Evolutionary conservation across 345 rosid genomes (phyloP).

Genomic region (Citrus australasica): DNA sequence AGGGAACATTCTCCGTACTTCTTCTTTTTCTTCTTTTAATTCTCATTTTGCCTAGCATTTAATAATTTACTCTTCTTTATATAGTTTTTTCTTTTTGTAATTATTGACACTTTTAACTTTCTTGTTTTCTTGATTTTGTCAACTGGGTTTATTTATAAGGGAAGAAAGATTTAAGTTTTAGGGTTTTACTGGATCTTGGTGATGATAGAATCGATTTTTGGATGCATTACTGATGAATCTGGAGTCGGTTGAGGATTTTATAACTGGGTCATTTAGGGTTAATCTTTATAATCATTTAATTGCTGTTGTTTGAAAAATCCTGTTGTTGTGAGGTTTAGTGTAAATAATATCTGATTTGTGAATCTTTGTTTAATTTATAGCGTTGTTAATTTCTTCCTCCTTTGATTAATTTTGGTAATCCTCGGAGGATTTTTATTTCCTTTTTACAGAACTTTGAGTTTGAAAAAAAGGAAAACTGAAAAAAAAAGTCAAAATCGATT

Average conservation of each 20-base stretch:
- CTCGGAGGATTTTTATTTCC: constrained; percentile 38
- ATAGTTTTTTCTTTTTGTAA: neutral
- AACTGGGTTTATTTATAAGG: constrained; percentile 6
- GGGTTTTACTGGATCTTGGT: neutral
- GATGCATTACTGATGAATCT: constrained; percentile 39
- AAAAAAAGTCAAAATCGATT: constrained; percentile 13
- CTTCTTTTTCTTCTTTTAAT: constrained; percentile 62
- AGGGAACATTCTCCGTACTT: constrained; percentile 62
- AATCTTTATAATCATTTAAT: neutral
- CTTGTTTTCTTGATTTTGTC: constrained; percentile 18
- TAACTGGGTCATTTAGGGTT: neutral
- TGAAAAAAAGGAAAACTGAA: neutral
- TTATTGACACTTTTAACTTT: neutral
- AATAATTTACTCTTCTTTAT: neutral
- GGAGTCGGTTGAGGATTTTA: constrained; percentile 29
- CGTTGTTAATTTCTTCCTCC: constrained; percentile 28
- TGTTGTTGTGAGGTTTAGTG: constrained; percentile 21
- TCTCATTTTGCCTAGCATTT: constrained; percentile 63
- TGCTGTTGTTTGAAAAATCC: constrained; percentile 2
- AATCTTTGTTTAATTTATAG: constrained; percentile 6
- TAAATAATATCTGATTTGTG: constrained; percentile 35
- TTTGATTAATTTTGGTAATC: constrained; percentile 36
- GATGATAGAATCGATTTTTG: constrained; percentile 32
- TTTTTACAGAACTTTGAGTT: neutral
- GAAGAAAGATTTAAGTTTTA: neutral